Evolutionary conservation across 2,329 filamentous ascomycete species (phyloP).

Genomic region (Ceratocystiopsis minuta): DNA sequence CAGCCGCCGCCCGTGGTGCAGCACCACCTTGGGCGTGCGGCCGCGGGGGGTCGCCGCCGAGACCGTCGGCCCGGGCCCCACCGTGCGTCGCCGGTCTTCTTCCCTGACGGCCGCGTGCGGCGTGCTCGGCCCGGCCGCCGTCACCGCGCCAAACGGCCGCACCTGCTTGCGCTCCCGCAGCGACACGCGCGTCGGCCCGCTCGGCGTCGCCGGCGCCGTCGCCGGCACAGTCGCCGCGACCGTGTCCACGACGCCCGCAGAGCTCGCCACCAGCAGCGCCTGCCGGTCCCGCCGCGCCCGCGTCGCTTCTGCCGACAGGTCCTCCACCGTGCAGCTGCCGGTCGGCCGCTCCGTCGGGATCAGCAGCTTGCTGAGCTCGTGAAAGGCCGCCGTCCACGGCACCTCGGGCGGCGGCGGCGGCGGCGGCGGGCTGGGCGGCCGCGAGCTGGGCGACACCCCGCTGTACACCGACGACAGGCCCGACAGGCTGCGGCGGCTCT

Average conservation of each 20-base stretch:
- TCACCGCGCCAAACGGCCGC: slow-evolving; percentile 29
- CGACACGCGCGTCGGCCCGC: slow-evolving; percentile 46
- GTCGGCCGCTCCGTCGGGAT: slow-evolving; percentile 62
- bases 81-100: slow-evolving; percentile 41
- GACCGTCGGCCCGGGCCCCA: slow-evolving; percentile 24
- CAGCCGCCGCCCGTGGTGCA: slow-evolving; percentile 25
- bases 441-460: slow-evolving; percentile 16
- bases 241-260: no score
- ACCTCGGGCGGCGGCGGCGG: slow-evolving; percentile 61
- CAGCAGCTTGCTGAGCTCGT: slow-evolving; percentile 66
- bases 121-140: not conserved
- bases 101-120: slow-evolving; percentile 22
- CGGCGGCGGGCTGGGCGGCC: slow-evolving; percentile 14
- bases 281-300: slow-evolving; percentile 47
- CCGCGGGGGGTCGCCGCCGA: slow-evolving; percentile 6
- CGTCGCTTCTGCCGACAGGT: slow-evolving; percentile 54
- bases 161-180: slow-evolving; percentile 51
- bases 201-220: slow-evolving; percentile 11
- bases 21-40: slow-evolving; percentile 12
- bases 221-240: not conserved
- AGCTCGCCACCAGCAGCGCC: slow-evolving; percentile 24
- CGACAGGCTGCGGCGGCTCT: slow-evolving; percentile 43
- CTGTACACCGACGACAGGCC: slow-evolving; percentile 25
- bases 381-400: slow-evolving; percentile 66
- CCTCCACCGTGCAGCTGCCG: slow-evolving; percentile 57